phyloP scores from a whole-genome alignment of 192 early-diverging fungal species.

The Nowakowskiella sp. region DNA sequence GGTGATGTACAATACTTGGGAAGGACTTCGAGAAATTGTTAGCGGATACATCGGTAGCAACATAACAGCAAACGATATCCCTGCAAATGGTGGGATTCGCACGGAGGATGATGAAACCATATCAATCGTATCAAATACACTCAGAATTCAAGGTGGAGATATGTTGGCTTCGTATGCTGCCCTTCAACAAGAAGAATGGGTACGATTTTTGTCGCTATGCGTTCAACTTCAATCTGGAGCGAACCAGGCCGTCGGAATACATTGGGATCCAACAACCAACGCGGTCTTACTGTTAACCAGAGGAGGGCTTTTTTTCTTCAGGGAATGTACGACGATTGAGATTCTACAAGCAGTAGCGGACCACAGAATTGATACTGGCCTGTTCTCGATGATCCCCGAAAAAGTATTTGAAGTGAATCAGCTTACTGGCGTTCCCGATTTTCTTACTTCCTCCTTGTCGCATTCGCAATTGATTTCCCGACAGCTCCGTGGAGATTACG shows the following conservation, averaged over 20 bases:
- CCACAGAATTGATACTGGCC: not conserved
- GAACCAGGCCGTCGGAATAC: constrained; percentile 1
- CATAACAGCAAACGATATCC: too few species aligned
- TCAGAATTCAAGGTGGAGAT: not conserved
- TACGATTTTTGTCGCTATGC: constrained; percentile 1
- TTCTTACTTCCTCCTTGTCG: too few species aligned
- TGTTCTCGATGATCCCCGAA: not conserved
- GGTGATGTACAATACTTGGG: too few species aligned
- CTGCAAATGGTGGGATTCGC: not conserved
- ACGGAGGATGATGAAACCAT: not conserved
- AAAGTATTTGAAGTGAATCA: too few species aligned
- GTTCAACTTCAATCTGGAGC: not conserved
- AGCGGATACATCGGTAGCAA: too few species aligned
- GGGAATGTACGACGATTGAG: constrained; percentile 10
- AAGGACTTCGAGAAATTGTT: too few species aligned
- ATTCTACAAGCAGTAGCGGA: not conserved
- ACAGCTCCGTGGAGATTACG: too few species aligned
- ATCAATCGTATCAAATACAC: not conserved
- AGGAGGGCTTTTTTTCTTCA: constrained; percentile 3
- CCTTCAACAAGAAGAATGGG: not conserved
- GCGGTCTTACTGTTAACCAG: constrained; percentile 11
- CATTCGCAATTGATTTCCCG: too few species aligned
- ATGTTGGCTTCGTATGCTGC: not conserved
- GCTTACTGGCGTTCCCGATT: too few species aligned
- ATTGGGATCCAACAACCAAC: constrained; percentile 2